These are phyloP conservation scores for Lithospermum erythrorhizon DNA, from an alignment of 257 asterid species.

Conservation along the genomic window DNA sequence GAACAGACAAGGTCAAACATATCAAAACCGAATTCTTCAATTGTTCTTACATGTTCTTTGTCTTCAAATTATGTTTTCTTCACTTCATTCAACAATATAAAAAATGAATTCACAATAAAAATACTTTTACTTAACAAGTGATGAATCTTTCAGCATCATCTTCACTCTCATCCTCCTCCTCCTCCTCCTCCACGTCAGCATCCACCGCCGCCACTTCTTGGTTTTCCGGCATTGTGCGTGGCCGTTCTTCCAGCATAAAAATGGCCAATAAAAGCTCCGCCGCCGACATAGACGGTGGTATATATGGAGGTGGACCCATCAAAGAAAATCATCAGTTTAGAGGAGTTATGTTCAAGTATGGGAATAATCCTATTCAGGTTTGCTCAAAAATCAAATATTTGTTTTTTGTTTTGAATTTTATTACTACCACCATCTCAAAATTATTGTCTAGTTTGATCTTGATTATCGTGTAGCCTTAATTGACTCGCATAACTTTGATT, in stretches of 20 bases:
- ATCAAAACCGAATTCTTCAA: too few relatives aligned
- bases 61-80: too few relatives aligned
- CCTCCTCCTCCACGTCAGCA: slow-evolving; percentile 31
- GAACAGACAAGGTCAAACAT: too few relatives aligned
- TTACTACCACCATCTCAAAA: too few relatives aligned
- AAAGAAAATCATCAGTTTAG: slow-evolving; percentile 63
- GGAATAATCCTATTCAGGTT: slow-evolving; percentile 74
- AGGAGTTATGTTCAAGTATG: slow-evolving; percentile 85
- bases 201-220: slow-evolving; percentile 46
- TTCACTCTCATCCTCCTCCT: slow-evolving; percentile 23
- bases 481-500: too few relatives aligned
- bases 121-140: not conserved
- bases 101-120: not conserved
- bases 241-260: slow-evolving; percentile 52
- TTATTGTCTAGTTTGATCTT: too few relatives aligned
- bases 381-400: not conserved
- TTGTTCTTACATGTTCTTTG: too few relatives aligned
- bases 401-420: not conserved
- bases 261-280: slow-evolving; percentile 24
- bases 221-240: slow-evolving; percentile 80
- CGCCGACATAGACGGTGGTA: slow-evolving; percentile 29
- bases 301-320: slow-evolving; percentile 33
- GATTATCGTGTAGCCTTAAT: too few relatives aligned
- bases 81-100: not conserved
- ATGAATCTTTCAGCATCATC: slow-evolving; percentile 52